Evolutionary conservation across 2,329 filamentous ascomycete species (phyloP), one percentile per base, ranked within the genome.

Genomic region (Colletotrichum zoysiae): DNA sequence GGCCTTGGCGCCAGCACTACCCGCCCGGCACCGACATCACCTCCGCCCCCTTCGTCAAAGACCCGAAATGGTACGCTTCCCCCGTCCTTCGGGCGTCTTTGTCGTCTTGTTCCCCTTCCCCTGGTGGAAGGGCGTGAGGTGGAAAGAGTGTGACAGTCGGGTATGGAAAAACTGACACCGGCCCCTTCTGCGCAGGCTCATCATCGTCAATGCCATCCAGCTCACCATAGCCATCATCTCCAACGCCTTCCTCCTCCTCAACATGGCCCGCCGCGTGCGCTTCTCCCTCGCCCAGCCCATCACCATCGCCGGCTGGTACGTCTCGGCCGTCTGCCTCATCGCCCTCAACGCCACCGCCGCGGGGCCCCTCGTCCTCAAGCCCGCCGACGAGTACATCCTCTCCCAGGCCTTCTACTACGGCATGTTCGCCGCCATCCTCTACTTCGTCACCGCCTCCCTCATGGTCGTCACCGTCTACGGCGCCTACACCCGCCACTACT

Each of bases 361-460:
- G 1, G 91, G 92, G 14, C 87, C 88, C 0, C 80, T 91, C 1
- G 73, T 80, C 1, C 83, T 76, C 2, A 75, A 81, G 71, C 85
- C 76, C 60, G 79, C 62, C 77, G 84, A 67, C 74, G 86, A 84
- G 74, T 91, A 93, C 74, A 84, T 90, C 59, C 90, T 88, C 86
- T 94, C 93, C 0, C 93, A 97, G 79, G 94, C 93, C 0, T 97
- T 93, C 78, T 97, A 92, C 87, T 97, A 97, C 78, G 95, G 90
- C 35, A 87, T 97, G 23, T 93, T 94, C 76, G 91, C 94, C 3
- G 93, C 94, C 7, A 83, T 89, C 3, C 86, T 97, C 26, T 97
- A 97, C 81, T 92, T 95, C 67, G 78, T 95, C 20, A 92, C 93
- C 65, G 92, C 93, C 0, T 89, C 92, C 57, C 86, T 97, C 48